These are phyloP conservation scores for Cercospora sp. DNA, from an alignment of 2,329 filamentous ascomycete genomes.

Conservation along the genomic window DNA sequence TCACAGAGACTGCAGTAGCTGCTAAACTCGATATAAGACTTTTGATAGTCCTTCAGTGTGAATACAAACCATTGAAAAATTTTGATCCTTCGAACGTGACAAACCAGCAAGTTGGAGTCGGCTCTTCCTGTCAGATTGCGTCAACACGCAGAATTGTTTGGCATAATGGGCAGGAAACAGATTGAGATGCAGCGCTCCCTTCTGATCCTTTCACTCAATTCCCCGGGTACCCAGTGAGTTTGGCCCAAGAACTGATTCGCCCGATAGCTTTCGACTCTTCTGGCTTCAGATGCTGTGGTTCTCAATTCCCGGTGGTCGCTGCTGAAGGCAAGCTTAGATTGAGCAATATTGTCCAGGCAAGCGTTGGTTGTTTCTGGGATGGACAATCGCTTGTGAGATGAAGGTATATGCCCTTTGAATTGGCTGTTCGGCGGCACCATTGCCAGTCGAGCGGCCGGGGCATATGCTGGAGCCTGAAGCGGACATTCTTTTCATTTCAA, in stretches of 20 bases:
- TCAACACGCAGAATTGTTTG: background rate
- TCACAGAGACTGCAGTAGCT: too few relatives aligned
- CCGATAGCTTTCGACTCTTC: background rate
- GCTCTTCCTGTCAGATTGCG: background rate
- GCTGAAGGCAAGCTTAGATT: slow-evolving; percentile 4
- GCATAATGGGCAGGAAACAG: background rate
- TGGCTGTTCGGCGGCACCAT: background rate
- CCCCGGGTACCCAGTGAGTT: too few relatives aligned
- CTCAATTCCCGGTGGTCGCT: background rate
- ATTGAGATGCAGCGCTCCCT: slow-evolving; percentile 9
- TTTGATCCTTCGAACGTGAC: too few relatives aligned
- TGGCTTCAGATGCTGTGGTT: background rate
- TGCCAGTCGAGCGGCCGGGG: background rate
- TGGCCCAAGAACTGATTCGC: background rate
- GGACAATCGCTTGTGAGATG: background rate
- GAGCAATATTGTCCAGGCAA: background rate
- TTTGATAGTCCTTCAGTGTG: too few relatives aligned
- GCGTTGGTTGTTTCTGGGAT: too few relatives aligned
- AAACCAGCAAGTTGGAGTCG: too few relatives aligned
- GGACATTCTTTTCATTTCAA: background rate
- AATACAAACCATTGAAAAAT: too few relatives aligned
- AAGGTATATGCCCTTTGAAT: background rate
- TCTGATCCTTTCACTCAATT: background rate
- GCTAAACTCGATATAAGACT: too few relatives aligned
- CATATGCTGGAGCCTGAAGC: slow-evolving; percentile 1